phyloP scores from a whole-genome alignment of 192 early-diverging fungal species.

The Haplosporangium gracile region DNA sequence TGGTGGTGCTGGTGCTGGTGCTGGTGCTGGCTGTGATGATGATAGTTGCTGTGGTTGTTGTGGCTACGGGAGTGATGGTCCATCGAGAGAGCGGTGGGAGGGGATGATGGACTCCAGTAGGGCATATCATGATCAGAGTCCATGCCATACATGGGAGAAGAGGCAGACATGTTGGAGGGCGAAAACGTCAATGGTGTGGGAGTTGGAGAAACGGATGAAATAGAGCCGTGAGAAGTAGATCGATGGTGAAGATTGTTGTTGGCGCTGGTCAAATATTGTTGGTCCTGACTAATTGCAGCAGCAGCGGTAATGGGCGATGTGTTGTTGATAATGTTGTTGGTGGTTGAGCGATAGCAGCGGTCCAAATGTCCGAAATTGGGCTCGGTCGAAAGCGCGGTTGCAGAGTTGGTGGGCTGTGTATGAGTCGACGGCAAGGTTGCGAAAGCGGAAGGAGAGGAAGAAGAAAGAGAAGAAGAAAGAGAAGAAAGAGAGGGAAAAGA shows the following conservation, averaged over 20 bases:
- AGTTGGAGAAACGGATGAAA: slow-evolving; percentile 23
- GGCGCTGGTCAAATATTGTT: not conserved
- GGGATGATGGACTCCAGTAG: slow-evolving; percentile 46
- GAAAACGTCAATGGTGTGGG: not conserved
- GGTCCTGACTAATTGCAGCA: not conserved
- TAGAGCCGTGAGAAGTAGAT: not conserved
- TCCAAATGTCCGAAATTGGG: slow-evolving; percentile 1
- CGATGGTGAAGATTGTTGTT: not conserved
- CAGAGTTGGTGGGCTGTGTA: not conserved
- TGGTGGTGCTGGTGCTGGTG: not conserved
- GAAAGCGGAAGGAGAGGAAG: slow-evolving; percentile 2
- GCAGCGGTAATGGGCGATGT: not conserved
- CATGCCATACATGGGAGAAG: slow-evolving; percentile 15
- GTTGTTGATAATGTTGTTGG: not conserved
- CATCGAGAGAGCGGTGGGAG: not conserved
- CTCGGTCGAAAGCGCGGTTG: not conserved
- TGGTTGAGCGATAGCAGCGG: slow-evolving; percentile 6
- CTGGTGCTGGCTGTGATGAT: not conserved
- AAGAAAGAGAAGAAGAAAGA: slow-evolving; percentile 12
- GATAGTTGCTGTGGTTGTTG: not conserved
- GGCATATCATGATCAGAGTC: slow-evolving; percentile 22
- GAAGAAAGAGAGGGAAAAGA: not conserved
- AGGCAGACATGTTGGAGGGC: slow-evolving; percentile 12
- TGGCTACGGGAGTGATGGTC: not conserved
- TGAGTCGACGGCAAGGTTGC: slow-evolving; percentile 3